Evolutionary conservation across 768 basidiomycete species (phyloP).

Genomic region (Hydnomerulius pinastri): DNA sequence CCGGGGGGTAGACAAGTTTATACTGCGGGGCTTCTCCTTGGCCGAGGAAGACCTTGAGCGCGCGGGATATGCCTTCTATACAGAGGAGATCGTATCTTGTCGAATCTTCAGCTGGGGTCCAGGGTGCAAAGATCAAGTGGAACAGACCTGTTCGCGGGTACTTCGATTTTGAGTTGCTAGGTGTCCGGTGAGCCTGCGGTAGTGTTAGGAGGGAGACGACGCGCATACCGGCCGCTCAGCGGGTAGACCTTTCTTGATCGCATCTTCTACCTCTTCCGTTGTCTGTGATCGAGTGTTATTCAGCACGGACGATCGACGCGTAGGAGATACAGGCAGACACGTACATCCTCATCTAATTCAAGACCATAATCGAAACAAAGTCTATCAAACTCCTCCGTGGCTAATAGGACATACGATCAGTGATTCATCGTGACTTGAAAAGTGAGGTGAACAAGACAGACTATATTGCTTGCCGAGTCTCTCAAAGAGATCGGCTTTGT

Average conservation of each 20-base stretch:
- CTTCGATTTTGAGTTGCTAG: constrained; percentile 97
- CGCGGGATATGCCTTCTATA: constrained; percentile 92
- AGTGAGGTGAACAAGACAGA: constrained; percentile 35
- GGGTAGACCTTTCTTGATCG: constrained; percentile 80
- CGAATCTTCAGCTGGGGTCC: constrained; percentile 1
- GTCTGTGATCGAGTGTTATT: constrained; percentile 54
- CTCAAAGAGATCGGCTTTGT: constrained; percentile 93
- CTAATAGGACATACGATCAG: constrained; percentile 43
- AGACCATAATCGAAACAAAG: constrained; percentile 97
- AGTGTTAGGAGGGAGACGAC: neutral
- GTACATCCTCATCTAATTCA: constrained; percentile 96
- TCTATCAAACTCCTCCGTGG: constrained; percentile 91
- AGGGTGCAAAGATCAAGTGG: constrained; percentile 8
- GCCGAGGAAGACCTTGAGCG: constrained; percentile 79
- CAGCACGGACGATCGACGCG: neutral
- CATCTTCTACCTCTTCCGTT: constrained; percentile 81
- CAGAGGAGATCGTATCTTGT: constrained; percentile 94
- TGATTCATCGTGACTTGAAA: constrained; percentile 9
- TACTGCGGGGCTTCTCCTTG: constrained; percentile 69
- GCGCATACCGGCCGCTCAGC: constrained; percentile 76
- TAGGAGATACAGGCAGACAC: constrained; percentile 27
- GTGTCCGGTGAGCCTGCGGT: constrained; percentile 5
- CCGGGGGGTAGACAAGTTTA: constrained; percentile 69
- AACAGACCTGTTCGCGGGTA: constrained; percentile 90
- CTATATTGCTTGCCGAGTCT: constrained; percentile 83